Conservation (phyloP, 2,329 filamentous ascomycete genomes). For the Monilinia vaccinii-corymbosi region DNA sequence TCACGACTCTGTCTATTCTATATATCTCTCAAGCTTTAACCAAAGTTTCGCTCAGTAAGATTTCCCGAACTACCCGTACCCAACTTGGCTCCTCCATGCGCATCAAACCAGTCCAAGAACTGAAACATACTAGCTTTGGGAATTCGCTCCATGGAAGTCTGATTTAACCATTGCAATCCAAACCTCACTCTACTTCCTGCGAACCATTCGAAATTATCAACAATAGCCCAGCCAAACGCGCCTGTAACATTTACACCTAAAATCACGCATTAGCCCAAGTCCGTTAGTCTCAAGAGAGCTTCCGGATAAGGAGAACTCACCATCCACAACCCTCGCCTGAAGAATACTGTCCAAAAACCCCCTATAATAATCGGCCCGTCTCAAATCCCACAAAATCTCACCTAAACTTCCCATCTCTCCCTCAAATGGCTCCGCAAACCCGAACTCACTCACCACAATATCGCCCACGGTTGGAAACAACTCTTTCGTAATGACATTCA, state of each 20-base stretch:
- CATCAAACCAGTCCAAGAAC: constrained; percentile 24
- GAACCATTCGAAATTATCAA: constrained; percentile 50
- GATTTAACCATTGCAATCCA: constrained; percentile 30
- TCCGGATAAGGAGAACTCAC: constrained; percentile 5
- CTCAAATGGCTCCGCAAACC: constrained; percentile 27
- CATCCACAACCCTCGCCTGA: constrained; percentile 64
- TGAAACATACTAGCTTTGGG: constrained; percentile 28
- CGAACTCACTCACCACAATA: constrained; percentile 25
- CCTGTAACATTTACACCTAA: constrained; percentile 62
- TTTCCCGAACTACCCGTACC: not conserved
- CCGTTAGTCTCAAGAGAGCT: not conserved
- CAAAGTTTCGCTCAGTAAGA: not conserved
- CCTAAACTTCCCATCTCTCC: constrained; percentile 13
- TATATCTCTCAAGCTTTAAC: not conserved
- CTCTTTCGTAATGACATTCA: constrained; percentile 34
- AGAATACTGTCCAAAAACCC: constrained; percentile 57
- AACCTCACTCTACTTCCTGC: constrained; percentile 19
- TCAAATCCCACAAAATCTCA: constrained; percentile 63
- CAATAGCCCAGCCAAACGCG: constrained; percentile 80
- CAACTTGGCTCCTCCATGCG: constrained; percentile 15
- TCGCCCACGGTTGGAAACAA: constrained; percentile 33
- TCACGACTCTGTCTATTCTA: not conserved
- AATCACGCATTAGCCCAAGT: not conserved
- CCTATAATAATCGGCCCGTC: constrained; percentile 69
- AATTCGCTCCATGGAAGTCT: constrained; percentile 26